Percentiles rank a stretch among this genome's conserved stretches.
These are phyloP conservation scores for Cucurbita moschata DNA, from an alignment of 306 rosid species.

Conservation along the genomic window DNA sequence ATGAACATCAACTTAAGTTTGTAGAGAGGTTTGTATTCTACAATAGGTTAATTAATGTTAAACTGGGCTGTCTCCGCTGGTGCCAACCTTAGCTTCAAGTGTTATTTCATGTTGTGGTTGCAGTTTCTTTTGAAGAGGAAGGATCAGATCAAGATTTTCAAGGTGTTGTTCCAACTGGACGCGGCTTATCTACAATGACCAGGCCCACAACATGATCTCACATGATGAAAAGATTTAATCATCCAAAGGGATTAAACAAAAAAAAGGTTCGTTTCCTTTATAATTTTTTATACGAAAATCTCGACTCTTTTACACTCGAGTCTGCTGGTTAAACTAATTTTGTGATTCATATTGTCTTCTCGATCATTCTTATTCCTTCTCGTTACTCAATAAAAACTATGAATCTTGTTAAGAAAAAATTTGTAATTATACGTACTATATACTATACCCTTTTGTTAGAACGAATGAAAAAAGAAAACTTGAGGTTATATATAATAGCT, in stretches of 20 bases:
- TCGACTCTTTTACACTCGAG: neutral
- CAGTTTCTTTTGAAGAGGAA: conserved; percentile 56
- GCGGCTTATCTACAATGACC: conserved; percentile 94
- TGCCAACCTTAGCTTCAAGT: neutral
- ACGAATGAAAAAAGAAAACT: no score
- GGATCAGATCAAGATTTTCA: conserved; percentile 48
- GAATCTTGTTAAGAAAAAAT: neutral
- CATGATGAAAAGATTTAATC: neutral
- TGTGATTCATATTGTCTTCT: neutral
- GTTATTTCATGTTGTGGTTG: conserved; percentile 7
- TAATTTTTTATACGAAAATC: neutral
- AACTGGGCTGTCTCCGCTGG: neutral
- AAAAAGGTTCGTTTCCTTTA: neutral
- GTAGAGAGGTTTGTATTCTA: neutral
- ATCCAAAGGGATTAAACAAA: neutral
- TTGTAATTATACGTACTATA: neutral
- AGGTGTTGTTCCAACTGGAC: conserved; percentile 67
- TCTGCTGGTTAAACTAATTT: neutral
- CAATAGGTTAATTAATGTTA: neutral
- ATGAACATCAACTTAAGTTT: no score
- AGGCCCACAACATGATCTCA: conserved; percentile 67
- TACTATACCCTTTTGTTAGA: neutral
- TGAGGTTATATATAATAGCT: no score
- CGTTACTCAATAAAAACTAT: neutral
- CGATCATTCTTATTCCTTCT: neutral